Percentiles rank a stretch among this genome's conserved stretches.
These are phyloP conservation scores for Endotrypanum monterogeii DNA, from an alignment of 208 protist genomes.

Conservation along the genomic window DNA sequence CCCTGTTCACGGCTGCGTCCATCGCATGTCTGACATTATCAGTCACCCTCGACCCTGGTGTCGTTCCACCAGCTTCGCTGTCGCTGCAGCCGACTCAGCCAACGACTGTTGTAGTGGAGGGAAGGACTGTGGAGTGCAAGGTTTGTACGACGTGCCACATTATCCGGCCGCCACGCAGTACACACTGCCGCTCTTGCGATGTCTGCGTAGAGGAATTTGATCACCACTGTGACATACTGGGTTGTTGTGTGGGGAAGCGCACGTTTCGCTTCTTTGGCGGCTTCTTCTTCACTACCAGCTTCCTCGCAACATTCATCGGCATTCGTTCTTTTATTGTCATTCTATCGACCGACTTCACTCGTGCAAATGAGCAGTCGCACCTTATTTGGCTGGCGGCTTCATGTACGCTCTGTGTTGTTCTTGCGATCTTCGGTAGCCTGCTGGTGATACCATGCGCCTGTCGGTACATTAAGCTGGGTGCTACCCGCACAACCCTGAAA, in stretches of 20 bases:
- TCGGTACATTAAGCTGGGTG: conserved; percentile 52
- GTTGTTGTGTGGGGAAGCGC: conserved; percentile 76
- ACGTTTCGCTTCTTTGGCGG: conserved; percentile 85
- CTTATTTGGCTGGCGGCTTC: conserved; percentile 35
- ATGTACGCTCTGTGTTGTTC: conserved; percentile 24
- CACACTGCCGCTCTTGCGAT: conserved; percentile 82
- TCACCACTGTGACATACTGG: conserved; percentile 83
- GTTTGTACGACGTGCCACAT: conserved; percentile 87
- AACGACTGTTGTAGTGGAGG: conserved; percentile 37
- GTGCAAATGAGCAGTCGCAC: conserved; percentile 7
- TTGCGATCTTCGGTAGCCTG: conserved; percentile 15
- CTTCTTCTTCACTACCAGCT: conserved; percentile 60
- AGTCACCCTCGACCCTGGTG: conserved; percentile 70
- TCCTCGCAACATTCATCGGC: conserved; percentile 44
- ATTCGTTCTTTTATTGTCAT: conserved; percentile 51
- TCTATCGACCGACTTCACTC: conserved; percentile 13
- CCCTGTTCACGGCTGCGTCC: conserved; percentile 33
- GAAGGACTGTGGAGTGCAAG: conserved; percentile 49
- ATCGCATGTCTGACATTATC: conserved; percentile 54
- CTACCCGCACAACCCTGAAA: conserved; percentile 51
- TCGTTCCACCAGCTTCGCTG: conserved; percentile 57
- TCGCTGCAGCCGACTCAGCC: conserved; percentile 12
- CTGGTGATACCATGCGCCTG: conserved; percentile 38
- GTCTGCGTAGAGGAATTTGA: conserved; percentile 89
- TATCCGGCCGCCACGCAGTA: conserved; percentile 70